Evolutionary conservation across 345 rosid genomes (phyloP).

Genomic region (Syzygium aromaticum): DNA sequence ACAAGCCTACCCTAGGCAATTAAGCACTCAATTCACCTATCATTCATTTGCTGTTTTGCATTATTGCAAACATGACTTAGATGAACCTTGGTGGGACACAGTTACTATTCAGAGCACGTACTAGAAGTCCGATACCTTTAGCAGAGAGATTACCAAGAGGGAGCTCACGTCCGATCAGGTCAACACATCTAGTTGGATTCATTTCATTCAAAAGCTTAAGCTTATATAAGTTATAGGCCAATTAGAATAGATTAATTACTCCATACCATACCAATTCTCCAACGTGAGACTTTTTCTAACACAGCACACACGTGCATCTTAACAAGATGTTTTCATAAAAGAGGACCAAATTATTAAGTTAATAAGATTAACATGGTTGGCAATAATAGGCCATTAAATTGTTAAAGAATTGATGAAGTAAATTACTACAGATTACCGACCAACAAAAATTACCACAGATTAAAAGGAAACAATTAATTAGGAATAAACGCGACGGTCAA

Average conservation of each 20-base stretch:
- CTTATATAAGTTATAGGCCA: neutral
- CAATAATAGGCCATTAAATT: neutral
- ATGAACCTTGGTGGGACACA: neutral
- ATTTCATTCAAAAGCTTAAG: neutral
- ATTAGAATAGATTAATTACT: neutral
- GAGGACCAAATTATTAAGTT: neutral
- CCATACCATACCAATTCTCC: neutral
- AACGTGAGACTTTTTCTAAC: neutral
- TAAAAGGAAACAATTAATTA: neutral
- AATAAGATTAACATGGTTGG: neutral
- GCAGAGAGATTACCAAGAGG: neutral
- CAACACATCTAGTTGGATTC: neutral
- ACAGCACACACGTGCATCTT: neutral
- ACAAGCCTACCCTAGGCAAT: conserved; percentile 79
- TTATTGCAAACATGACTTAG: neutral
- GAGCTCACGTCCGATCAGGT: neutral
- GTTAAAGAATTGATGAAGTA: neutral
- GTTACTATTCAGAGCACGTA: too few species aligned
- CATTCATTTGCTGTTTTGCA: neutral
- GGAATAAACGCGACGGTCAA: neutral
- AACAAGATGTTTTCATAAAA: neutral
- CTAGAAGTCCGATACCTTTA: too few species aligned
- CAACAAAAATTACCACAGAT: neutral
- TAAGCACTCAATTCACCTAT: neutral
- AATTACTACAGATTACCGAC: neutral